Evolutionary conservation across 1,139 yeast genomes (phyloP), one percentile per base, ranked within the genome.

Genomic region (Candida tropicalis): DNA sequence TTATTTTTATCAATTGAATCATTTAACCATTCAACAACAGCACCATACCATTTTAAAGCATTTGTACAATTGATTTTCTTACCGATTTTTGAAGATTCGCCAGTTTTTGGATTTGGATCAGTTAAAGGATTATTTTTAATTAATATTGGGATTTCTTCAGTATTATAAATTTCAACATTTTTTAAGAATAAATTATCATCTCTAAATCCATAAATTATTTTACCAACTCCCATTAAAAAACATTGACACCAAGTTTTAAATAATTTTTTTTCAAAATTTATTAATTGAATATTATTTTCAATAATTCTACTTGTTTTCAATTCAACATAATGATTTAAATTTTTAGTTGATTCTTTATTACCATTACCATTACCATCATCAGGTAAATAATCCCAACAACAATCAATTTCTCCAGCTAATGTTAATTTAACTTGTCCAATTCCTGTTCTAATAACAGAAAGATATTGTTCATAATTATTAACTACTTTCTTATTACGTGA

Each of bases 171-270:
- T 62, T 93, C 98, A 2, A 89, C 81, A 3, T 84, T 66, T 50
- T 76, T 70, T 44, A 95, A 66, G 22, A 75, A 62, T 40, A 87
- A 75, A 34, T 77, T 67, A 23, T 86, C 86, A 59, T 90, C 96
- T 50, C 97, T 75, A 63, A 87, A 93, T 0, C 97, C 99, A 58
- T 88, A 87, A 1, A 87, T 78, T 3, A 93, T 75, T 48, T 79
- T 79, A 9, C 85, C 82, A 13, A 91, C 77, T 3, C 99, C 99
- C 42, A 89, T 73, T 33, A 95, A 67, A 61, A 91, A 95, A 50
- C 96, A 84, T 66, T 91, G 98, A 3, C 96, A 90, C 99, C 99
- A 95, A 0, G 95, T 77, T 48, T 73, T 79, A 60, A 84, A 79
- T 35, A 91, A 63, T 60, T 83, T 90, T 61, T 64, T 77, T 59